These are phyloP conservation scores for Pinus albicaulis DNA, from an alignment of 75 land plant genomes.

Conservation along the genomic window DNA sequence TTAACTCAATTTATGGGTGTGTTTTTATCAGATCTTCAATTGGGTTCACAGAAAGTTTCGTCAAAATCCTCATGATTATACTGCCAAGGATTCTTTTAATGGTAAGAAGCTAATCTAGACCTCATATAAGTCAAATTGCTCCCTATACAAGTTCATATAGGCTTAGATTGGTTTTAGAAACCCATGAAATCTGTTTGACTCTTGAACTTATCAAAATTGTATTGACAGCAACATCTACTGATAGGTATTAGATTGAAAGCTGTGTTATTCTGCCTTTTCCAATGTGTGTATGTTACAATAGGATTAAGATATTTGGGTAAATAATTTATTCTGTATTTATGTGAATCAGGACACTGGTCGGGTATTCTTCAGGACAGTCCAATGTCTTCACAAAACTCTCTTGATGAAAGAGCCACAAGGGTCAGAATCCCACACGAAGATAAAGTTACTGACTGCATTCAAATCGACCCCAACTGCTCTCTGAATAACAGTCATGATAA, in stretches of 20 bases:
- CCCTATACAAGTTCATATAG: background rate
- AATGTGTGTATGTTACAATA: background rate
- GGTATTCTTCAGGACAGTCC: background rate
- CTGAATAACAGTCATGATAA: no score
- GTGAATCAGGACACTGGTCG: background rate
- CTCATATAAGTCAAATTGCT: background rate
- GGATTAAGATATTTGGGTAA: no score
- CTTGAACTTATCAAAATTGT: background rate
- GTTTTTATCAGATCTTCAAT: conserved; percentile 5
- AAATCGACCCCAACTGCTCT: background rate
- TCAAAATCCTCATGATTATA: conserved; percentile 4
- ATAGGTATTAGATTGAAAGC: background rate
- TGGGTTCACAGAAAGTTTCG: conserved; percentile 11
- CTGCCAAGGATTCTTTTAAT: conserved; percentile 2
- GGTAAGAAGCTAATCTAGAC: background rate
- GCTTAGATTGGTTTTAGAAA: background rate
- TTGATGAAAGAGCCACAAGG: conserved; percentile 6
- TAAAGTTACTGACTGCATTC: background rate
- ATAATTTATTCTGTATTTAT: no score
- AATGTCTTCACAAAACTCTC: background rate
- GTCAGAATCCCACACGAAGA: conserved; percentile 3
- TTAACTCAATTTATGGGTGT: background rate
- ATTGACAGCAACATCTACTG: background rate
- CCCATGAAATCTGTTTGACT: background rate
- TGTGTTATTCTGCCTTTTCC: background rate